Base-by-base conservation (phyloP, 805 yeast species). In the Candida oleophila region DNA sequence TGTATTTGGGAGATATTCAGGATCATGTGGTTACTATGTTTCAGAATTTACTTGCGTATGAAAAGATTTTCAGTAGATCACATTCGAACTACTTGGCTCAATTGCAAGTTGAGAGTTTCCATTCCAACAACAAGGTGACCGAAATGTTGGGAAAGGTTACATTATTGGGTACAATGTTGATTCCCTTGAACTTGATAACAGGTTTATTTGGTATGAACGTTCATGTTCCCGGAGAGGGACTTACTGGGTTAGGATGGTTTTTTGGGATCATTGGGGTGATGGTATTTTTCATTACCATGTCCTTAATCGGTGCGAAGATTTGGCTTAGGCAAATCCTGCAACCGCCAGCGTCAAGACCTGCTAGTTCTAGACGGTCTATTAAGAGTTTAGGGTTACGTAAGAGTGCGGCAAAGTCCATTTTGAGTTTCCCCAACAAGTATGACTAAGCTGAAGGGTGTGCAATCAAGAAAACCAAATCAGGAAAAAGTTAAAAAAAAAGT, bases 121-220 rank as follows among this genome's bases (percentile, higher is more conserved):
- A 87, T 59, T 80, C 96, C 35, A 90, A 88, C 62, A 85, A 89
- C 60, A 83, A 83, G 54, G 90, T 88, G 34, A 90, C 97, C 1
- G 87, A 82, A 54, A 85, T 92, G 78, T 74, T 92, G 46, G 88
- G 96, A 28, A 87, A 87, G 60, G 96, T 91, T 21, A 91, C 99
- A 0, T 58, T 92, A 49, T 71, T 92, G 32, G 98, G 97, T 77
- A 90, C 97, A 0, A 75, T 92, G 57, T 72, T 92, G 25, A 86
- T 92, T 51, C 98, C 98, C 14, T 76, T 92, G 74, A 92, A 92
- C 63, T 71, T 92, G 48, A 77, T 92, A 39, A 89, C 97, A 2
- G 96, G 97, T 63, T 61, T 91, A 52, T 92, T 92, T 67, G 97
- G 97, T 59, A 92, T 92, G 99, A 92, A 92, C 65, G 98, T 92